Evolutionary conservation across 2,329 filamentous ascomycete genomes (phyloP).

Genomic region (Colletotrichum orbiculare): DNA sequence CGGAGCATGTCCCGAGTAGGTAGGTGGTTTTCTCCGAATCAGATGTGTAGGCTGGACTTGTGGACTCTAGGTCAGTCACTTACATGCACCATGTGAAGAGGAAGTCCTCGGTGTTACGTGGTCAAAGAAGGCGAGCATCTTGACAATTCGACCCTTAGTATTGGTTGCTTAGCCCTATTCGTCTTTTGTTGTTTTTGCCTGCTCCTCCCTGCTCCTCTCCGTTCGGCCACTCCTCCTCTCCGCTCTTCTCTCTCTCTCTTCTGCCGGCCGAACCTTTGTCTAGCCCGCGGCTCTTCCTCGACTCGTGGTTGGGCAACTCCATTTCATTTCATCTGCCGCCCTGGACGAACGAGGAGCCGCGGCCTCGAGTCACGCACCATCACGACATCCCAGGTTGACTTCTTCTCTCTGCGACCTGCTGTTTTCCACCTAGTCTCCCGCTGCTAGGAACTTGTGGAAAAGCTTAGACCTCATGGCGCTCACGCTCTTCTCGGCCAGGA

Average conservation of each 20-base stretch:
- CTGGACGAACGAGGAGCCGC: constrained; percentile 3
- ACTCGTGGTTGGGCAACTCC: not conserved
- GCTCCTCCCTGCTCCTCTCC: too few relatives aligned
- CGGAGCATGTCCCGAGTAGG: constrained; percentile 36
- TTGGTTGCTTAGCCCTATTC: too few relatives aligned
- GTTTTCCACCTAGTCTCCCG: constrained; percentile 29
- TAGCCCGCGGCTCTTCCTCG: constrained; percentile 8
- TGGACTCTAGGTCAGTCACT: too few relatives aligned
- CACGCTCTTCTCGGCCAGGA: constrained; percentile 9
- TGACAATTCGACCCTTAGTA: too few relatives aligned
- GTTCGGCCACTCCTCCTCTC: too few relatives aligned
- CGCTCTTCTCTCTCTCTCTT: too few relatives aligned
- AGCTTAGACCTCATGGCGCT: constrained; percentile 23
- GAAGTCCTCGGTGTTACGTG: too few relatives aligned
- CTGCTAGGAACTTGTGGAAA: constrained; percentile 13
- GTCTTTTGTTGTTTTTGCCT: too few relatives aligned
- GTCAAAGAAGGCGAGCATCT: too few relatives aligned
- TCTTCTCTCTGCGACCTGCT: constrained; percentile 24
- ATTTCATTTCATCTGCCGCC: constrained; percentile 18
- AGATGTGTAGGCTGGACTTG: too few relatives aligned
- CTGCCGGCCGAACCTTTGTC: constrained; percentile 9
- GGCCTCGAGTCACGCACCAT: not conserved
- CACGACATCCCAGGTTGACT: too few relatives aligned
- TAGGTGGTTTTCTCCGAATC: constrained; percentile 24
- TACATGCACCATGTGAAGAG: too few relatives aligned